phyloP scores from a whole-genome alignment of 306 rosid species.

The Fragaria nilgerrensis region DNA sequence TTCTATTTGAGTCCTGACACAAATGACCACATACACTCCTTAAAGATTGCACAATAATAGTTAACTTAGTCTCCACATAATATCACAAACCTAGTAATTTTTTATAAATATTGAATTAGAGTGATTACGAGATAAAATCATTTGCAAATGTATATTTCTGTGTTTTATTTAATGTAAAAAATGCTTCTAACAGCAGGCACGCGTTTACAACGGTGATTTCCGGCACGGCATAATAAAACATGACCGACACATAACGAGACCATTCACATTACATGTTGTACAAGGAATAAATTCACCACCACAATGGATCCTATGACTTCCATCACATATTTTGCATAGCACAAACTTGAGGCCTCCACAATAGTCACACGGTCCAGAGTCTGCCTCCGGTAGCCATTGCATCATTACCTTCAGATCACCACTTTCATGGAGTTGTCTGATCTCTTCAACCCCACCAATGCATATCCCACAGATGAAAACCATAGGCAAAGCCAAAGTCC shows the following conservation, averaged over 20 bases:
- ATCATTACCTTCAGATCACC: slow-evolving; percentile 61
- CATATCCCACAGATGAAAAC: slow-evolving; percentile 65
- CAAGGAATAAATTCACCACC: slow-evolving; percentile 55
- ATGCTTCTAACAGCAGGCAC: neutral
- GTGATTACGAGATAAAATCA: neutral
- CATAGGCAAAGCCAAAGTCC: slow-evolving; percentile 40
- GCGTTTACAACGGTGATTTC: neutral
- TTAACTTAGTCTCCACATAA: neutral
- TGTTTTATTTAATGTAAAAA: neutral
- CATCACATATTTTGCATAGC: slow-evolving; percentile 63
- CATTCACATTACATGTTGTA: slow-evolving; percentile 54
- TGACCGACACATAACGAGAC: slow-evolving; percentile 61
- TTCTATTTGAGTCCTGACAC: neutral
- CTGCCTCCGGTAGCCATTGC: slow-evolving; percentile 48
- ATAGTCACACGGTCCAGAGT: slow-evolving; percentile 34
- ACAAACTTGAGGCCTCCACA: slow-evolving; percentile 74
- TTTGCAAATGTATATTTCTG: neutral
- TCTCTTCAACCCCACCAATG: slow-evolving; percentile 70
- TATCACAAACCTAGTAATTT: neutral
- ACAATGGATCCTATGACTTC: slow-evolving; percentile 68
- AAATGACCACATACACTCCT: neutral
- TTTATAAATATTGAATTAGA: neutral
- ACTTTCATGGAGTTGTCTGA: slow-evolving; percentile 47
- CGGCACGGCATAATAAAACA: slow-evolving; percentile 36
- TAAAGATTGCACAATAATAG: neutral